Evolutionary conservation across 208 protist species (phyloP).

Genomic region (Balamuthia mandrillaris): DNA sequence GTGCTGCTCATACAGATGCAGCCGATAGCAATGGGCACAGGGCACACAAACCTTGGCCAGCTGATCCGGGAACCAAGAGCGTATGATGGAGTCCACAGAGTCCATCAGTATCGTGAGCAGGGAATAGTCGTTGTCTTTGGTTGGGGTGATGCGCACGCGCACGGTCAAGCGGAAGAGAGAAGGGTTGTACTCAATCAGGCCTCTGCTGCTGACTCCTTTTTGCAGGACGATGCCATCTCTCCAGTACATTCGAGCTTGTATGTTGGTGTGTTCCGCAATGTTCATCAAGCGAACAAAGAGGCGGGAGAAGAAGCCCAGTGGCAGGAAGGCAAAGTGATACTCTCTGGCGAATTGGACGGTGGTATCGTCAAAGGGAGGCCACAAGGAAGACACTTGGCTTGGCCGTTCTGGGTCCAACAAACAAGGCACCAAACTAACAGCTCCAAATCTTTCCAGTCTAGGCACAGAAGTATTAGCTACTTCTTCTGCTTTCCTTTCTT

Average conservation of each 20-base stretch:
- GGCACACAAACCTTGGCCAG: background rate
- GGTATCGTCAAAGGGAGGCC: conserved; percentile 25
- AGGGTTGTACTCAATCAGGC: no score
- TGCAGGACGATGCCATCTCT: no score
- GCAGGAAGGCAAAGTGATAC: conserved; percentile 26
- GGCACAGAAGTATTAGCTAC: background rate
- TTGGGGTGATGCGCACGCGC: no score
- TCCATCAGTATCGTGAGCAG: conserved; percentile 11
- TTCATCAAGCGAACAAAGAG: conserved; percentile 28
- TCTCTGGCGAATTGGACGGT: background rate
- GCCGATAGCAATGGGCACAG: conserved; percentile 30
- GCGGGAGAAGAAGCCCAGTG: conserved; percentile 41
- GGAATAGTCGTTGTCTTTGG: no score
- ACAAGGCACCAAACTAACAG: conserved; percentile 12
- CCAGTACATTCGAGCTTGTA: no score
- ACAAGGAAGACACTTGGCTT: no score
- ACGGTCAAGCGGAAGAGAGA: no score
- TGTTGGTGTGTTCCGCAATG: no score
- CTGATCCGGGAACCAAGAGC: conserved; percentile 36
- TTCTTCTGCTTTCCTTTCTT: conserved; percentile 12
- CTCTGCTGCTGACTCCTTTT: no score
- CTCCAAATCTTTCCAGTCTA: no score
- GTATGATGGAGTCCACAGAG: conserved; percentile 25
- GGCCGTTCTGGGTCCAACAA: conserved; percentile 22
- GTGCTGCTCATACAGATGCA: background rate